Conservation (phyloP, 129 eudicot genomes). For the Lactuca sativa region DNA sequence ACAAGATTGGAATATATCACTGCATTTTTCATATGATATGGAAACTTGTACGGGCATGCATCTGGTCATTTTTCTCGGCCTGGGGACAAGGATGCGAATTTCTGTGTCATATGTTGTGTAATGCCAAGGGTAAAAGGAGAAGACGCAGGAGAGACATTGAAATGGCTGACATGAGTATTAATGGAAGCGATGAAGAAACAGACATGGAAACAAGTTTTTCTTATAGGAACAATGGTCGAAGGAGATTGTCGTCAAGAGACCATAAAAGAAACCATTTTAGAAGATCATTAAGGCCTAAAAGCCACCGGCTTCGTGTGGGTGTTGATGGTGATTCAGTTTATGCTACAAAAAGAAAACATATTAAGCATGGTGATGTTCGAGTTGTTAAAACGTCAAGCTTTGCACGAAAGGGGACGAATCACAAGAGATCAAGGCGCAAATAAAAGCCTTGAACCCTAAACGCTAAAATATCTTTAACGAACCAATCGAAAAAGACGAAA, state of each 20-base stretch:
- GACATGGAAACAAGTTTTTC: slow-evolving; percentile 16
- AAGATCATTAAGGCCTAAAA: slow-evolving; percentile 46
- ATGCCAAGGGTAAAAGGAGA: slow-evolving; percentile 27
- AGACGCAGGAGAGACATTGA: slow-evolving; percentile 42
- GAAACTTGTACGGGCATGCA: slow-evolving; percentile 34
- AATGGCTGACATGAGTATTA: slow-evolving; percentile 16
- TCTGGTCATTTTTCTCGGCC: slow-evolving; percentile 27
- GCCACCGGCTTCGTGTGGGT: slow-evolving; percentile 43
- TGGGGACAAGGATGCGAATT: slow-evolving; percentile 34
- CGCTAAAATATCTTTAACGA: neutral
- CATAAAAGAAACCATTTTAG: slow-evolving; percentile 42
- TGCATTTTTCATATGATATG: slow-evolving; percentile 40
- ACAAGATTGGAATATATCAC: slow-evolving; percentile 51
- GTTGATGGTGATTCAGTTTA: slow-evolving; percentile 28
- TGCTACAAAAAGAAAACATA: slow-evolving; percentile 24
- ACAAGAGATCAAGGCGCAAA: slow-evolving; percentile 27
- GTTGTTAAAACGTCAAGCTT: slow-evolving; percentile 46
- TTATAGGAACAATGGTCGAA: neutral
- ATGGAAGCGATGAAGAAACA: slow-evolving; percentile 20
- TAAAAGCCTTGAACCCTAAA: neutral
- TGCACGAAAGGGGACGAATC: slow-evolving; percentile 32
- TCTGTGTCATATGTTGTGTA: slow-evolving; percentile 29
- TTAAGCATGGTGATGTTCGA: slow-evolving; percentile 33
- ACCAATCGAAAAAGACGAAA: too few species aligned
- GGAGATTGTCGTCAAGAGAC: slow-evolving; percentile 26